A percentile compares a stretch with the other conserved stretches of the same genome.
These are phyloP conservation scores for Olyra latifolia DNA, from an alignment of 176 grass and related monocot species.

Conservation along the genomic window DNA sequence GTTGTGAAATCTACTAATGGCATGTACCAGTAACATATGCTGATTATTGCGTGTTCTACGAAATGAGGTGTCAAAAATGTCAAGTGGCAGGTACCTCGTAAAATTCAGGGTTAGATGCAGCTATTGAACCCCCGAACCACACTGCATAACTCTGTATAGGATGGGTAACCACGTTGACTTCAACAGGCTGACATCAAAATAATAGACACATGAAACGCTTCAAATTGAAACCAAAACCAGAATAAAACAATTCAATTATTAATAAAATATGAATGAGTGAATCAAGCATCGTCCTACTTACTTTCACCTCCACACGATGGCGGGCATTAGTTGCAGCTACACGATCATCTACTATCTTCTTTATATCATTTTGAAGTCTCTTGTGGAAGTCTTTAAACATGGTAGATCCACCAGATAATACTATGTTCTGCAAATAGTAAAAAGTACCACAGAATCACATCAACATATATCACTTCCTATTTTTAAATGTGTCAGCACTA, in stretches of 20 bases:
- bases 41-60: background rate
- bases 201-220: slow-evolving; percentile 21
- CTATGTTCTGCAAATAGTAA: slow-evolving; percentile 70
- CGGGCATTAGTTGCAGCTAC: slow-evolving; percentile 73
- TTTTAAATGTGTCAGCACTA: slow-evolving; percentile 19
- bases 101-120: slow-evolving; percentile 94
- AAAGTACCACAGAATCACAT: slow-evolving; percentile 5
- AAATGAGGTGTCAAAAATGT: slow-evolving; percentile 9
- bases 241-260: background rate
- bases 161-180: slow-evolving; percentile 93
- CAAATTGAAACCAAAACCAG: background rate
- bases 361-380: slow-evolving; percentile 87
- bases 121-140: slow-evolving; percentile 98
- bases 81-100: slow-evolving; percentile 52
- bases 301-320: slow-evolving; percentile 76
- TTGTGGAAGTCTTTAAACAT: slow-evolving; percentile 97
- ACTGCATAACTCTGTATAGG: slow-evolving; percentile 88
- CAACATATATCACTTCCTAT: slow-evolving; percentile 27
- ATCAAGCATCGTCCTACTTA: slow-evolving; percentile 49
- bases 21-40: slow-evolving; percentile 10
- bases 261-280: background rate
- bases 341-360: slow-evolving; percentile 91
- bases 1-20: background rate
- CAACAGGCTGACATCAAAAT: slow-evolving; percentile 71
- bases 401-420: slow-evolving; percentile 93